These are phyloP conservation scores for Discostella pseudostelligera DNA, from an alignment of 108 stramenopile genomes.

Conservation along the genomic window DNA sequence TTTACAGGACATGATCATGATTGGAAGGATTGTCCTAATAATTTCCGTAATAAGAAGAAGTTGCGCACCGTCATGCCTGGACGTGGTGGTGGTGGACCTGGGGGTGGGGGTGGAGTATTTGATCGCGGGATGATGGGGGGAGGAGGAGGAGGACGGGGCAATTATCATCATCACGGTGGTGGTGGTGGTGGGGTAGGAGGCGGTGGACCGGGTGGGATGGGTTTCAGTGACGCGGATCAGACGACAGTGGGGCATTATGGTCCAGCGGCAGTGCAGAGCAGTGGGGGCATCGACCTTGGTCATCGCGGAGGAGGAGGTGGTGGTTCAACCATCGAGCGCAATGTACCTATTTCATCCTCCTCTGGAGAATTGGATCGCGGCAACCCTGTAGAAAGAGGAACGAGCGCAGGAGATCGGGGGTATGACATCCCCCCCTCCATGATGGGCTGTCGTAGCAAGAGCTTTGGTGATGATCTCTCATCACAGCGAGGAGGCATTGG, in stretches of 20 bases:
- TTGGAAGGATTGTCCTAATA: constrained; percentile 48
- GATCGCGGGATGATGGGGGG: not conserved
- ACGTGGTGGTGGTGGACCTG: not conserved
- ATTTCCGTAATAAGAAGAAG: constrained; percentile 39
- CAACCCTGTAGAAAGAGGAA: not conserved
- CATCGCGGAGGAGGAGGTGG: not conserved
- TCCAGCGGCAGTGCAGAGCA: constrained; percentile 5
- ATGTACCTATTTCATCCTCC: no score
- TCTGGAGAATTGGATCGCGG: not conserved
- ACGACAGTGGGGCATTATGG: constrained; percentile 12
- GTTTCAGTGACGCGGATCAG: not conserved
- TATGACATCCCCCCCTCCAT: constrained; percentile 3
- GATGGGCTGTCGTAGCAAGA: constrained; percentile 16
- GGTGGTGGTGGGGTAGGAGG: constrained; percentile 5
- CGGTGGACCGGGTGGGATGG: not conserved
- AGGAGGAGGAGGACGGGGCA: not conserved
- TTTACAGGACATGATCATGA: constrained; percentile 44
- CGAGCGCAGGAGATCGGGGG: constrained; percentile 7
- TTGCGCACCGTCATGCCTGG: constrained; percentile 5
- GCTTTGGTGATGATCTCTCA: constrained; percentile 18
- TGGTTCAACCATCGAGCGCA: not conserved
- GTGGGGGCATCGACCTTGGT: not conserved
- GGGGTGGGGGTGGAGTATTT: not conserved
- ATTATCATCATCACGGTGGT: constrained; percentile 1
- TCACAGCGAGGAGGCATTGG: not conserved